phyloP scores from a whole-genome alignment of 345 rosid species.

The Aurinia saxatilis region DNA sequence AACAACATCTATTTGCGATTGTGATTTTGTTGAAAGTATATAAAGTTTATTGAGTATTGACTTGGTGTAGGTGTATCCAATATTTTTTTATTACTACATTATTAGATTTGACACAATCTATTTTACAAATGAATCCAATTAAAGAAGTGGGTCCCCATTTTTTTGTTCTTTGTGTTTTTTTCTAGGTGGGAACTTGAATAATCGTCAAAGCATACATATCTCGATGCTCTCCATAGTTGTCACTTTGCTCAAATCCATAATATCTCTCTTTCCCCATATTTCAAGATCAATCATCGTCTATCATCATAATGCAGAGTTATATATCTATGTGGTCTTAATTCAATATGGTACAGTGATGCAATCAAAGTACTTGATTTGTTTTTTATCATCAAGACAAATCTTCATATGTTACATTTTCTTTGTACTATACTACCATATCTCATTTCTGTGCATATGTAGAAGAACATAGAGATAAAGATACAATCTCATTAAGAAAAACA shows the following conservation, averaged over 20 bases:
- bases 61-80: not conserved
- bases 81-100: not conserved
- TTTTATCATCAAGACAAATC: not conserved
- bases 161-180: not conserved
- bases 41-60: too few relatives aligned
- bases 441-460: not conserved
- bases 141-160: constrained; percentile 4
- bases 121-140: not conserved
- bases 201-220: not conserved
- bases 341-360: not conserved
- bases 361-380: not conserved
- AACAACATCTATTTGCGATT: not conserved
- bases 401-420: not conserved
- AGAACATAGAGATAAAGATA: not conserved
- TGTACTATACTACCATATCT: not conserved
- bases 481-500: constrained; percentile 5
- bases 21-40: too few relatives aligned
- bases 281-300: constrained; percentile 19
- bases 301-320: not conserved
- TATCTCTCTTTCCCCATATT: constrained; percentile 3
- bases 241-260: constrained; percentile 1
- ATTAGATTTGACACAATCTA: not conserved
- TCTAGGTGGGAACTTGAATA: constrained; percentile 8
- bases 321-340: not conserved
- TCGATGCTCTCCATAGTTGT: not conserved